Evolutionary conservation across 2,329 filamentous ascomycete species (phyloP), one percentile per base, ranked within the genome.

Genomic region (Hymenoscyphus fraxineus): DNA sequence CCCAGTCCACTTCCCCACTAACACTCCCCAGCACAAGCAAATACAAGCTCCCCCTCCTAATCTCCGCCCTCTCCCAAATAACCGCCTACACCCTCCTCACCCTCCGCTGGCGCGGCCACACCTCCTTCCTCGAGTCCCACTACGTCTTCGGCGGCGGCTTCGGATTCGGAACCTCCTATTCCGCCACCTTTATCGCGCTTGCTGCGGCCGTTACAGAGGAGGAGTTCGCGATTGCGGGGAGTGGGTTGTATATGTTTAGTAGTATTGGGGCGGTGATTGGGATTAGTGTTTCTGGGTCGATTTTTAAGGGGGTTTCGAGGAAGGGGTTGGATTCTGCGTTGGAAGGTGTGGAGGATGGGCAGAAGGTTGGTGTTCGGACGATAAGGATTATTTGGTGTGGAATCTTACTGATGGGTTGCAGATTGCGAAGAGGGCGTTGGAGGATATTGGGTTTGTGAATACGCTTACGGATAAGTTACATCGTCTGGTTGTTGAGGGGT

Each of bases 61-160:
- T 84, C 0, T 81, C 84, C 0, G 80, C 82, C 0, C 60, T 83
- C 0, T 74, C 81, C 0, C 81, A 83, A 0, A 79, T 81, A 0
- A 64, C 80, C 0, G 78, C 81, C 7, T 88, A 88, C 65, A 60
- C 77, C 0, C 74, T 86, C 0, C 79, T 88, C 3, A 72, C 83
- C 6, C 70, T 85, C 1, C 77, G 81, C 32, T 90, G 87, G 87
- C 79, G 82, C 9, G 87, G 86, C 0, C 66, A 84, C 54, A 88
- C 85, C 0, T 80, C 80, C 12, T 78, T 80, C 67, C 76, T 76
- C 67, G 84, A 87, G 67, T 84, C 84, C 0, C 71, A 88, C 0
- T 86, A 86, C 66, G 85, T 88, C 22, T 76, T 86, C 12, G 85
- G 85, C 0, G 63, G 83, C 2, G 83, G 83, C 0, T 76, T 85